Evolutionary conservation across 805 yeast species (phyloP).

Genomic region (Cyberlindnera xylosilytica): DNA sequence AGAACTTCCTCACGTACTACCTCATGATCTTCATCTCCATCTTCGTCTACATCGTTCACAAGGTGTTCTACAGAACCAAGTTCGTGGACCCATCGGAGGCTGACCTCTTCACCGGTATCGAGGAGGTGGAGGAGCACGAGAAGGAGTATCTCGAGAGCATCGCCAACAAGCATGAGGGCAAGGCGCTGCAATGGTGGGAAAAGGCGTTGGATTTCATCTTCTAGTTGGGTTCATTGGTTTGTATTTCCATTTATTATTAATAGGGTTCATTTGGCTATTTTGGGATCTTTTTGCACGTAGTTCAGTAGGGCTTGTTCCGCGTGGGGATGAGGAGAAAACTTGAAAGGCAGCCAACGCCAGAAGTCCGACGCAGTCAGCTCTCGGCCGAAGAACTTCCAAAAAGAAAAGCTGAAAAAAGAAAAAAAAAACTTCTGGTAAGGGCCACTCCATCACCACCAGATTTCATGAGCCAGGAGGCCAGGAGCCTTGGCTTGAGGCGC

Average conservation of each 20-base stretch:
- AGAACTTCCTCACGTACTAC: slow-evolving; percentile 65
- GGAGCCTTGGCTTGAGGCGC: too few relatives aligned
- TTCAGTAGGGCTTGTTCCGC: too few relatives aligned
- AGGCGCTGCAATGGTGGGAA: not conserved
- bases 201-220: not conserved
- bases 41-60: slow-evolving; percentile 45
- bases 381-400: too few relatives aligned
- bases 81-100: slow-evolving; percentile 44
- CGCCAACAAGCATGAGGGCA: not conserved
- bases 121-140: slow-evolving; percentile 60
- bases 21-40: slow-evolving; percentile 63
- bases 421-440: too few relatives aligned
- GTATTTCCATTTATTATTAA: not conserved
- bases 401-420: too few relatives aligned
- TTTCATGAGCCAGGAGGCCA: too few relatives aligned
- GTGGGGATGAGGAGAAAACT: too few relatives aligned
- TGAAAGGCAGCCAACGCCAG: too few relatives aligned
- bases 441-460: too few relatives aligned
- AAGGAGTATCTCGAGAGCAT: slow-evolving; percentile 19
- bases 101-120: slow-evolving; percentile 52
- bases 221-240: not conserved
- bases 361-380: too few relatives aligned
- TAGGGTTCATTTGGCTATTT: too few relatives aligned
- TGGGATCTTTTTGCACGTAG: too few relatives aligned
- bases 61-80: slow-evolving; percentile 43